A percentile compares a stretch with the other conserved stretches of the same genome.
These are phyloP conservation scores for Citrullus mucosospermus DNA, from an alignment of 306 rosid species.

Conservation along the genomic window DNA sequence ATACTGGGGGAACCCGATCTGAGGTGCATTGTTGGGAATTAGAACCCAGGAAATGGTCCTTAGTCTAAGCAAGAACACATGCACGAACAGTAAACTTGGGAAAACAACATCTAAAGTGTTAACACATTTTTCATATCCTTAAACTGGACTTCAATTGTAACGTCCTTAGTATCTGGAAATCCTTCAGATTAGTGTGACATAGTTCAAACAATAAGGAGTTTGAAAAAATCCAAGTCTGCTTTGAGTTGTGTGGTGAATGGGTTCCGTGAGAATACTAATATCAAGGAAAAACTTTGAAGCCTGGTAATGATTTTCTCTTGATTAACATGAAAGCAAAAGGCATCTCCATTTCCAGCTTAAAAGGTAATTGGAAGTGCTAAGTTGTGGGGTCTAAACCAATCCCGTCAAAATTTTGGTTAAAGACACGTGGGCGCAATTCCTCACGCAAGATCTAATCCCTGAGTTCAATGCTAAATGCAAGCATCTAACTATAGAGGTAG, in stretches of 20 bases:
- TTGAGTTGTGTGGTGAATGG: not conserved
- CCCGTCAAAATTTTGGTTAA: not conserved
- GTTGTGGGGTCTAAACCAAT: not conserved
- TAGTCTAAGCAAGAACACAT: not conserved
- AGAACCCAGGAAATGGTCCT: slow-evolving; percentile 6
- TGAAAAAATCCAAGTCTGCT: not conserved
- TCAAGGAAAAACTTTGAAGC: not conserved
- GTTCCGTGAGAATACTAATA: not conserved
- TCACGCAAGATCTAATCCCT: not conserved
- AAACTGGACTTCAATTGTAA: not conserved
- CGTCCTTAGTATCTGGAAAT: not conserved
- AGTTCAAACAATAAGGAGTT: not conserved
- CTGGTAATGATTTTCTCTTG: not conserved
- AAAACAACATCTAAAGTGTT: not conserved
- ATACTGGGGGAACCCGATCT: slow-evolving; percentile 90
- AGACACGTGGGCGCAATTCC: not conserved
- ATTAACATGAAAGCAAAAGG: not conserved
- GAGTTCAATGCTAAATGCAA: not conserved
- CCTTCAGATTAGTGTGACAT: not conserved
- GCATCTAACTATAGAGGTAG: not conserved
- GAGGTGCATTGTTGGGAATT: slow-evolving; percentile 11
- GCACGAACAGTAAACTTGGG: not conserved
- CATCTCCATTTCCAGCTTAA: not conserved
- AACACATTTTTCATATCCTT: not conserved
- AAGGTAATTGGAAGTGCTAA: not conserved